These are phyloP conservation scores for Leishmania martiniquensis DNA, from an alignment of 208 protist genomes.

Conservation along the genomic window DNA sequence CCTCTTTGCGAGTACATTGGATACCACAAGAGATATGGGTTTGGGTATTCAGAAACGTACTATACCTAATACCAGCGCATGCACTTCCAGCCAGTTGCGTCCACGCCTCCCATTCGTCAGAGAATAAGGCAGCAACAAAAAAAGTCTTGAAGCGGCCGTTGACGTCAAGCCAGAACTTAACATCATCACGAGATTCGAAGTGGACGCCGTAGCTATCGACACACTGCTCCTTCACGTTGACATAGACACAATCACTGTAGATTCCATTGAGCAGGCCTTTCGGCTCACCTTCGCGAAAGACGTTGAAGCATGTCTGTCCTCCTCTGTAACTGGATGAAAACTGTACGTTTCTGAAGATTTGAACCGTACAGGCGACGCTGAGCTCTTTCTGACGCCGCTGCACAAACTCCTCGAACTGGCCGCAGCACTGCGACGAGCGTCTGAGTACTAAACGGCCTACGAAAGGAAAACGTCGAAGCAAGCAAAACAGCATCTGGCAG, in stretches of 20 bases:
- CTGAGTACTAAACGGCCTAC: constrained; percentile 2
- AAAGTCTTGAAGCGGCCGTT: constrained; percentile 4
- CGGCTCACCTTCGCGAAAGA: neutral
- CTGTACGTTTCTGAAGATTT: neutral
- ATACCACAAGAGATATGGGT: constrained; percentile 17
- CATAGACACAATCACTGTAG: constrained; percentile 2
- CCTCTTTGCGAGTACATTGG: constrained; percentile 17
- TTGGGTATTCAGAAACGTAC: neutral
- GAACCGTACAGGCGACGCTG: constrained; percentile 13
- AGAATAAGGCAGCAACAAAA: constrained; percentile 24
- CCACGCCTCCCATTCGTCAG: constrained; percentile 27
- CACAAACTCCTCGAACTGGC: constrained; percentile 12
- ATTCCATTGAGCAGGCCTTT: neutral
- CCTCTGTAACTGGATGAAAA: constrained; percentile 5
- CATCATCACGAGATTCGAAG: constrained; percentile 25
- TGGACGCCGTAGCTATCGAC: constrained; percentile 11
- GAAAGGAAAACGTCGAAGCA: constrained; percentile 16
- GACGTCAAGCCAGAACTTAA: constrained; percentile 22
- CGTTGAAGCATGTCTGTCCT: constrained; percentile 8
- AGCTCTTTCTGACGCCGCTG: neutral
- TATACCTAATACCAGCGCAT: constrained; percentile 22
- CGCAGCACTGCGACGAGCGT: constrained; percentile 9
- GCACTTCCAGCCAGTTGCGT: constrained; percentile 20
- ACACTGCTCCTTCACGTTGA: neutral
- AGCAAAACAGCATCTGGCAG: constrained; percentile 17